Evolutionary conservation across 2,329 filamentous ascomycete genomes (phyloP), one percentile per base, ranked within the genome.

Genomic region (Chaetomiaceae sp.): DNA sequence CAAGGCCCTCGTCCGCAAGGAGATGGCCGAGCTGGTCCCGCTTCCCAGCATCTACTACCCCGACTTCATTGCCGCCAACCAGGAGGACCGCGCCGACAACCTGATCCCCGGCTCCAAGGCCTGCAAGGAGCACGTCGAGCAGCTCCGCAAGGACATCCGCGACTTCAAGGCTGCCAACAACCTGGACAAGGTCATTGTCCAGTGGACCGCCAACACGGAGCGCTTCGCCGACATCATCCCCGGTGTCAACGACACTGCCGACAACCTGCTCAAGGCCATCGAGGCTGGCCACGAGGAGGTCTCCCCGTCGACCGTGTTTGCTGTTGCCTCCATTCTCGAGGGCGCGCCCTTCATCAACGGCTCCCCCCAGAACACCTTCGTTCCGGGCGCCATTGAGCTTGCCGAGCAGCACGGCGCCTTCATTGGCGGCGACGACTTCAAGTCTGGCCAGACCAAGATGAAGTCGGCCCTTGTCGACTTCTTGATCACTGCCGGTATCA

Each of bases 381-480:
- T 99, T 17, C 92, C 92, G 8, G 93, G 93, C 65, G 88, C 86
- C 54, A 85, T 97, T 60, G 78, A 92, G 66, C 83, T 99, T 52
- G 93, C 93, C 19, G 88, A 95, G 76, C 78, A 86, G 71, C 84
- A 95, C 71, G 79, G 81, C 51, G 83, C 91, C 56, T 99, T 95
- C 76, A 90, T 99, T 64, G 93, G 93, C 53, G 93, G 93, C 59
- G 93, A 99, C 65, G 93, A 99, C 75, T 99, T 99, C 85, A 99
- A 99, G 78, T 97, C 93, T 56, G 93, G 93, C 57, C 93, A 99
- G 79, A 99, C 93, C 69, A 99, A 99, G 84, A 99, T 99, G 93
- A 99, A 99, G 77, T 97, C 93, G 54, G 93, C 93, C 17, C 83
- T 99, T 25, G 93, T 97, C 40, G 93, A 99, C 73, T 99, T 99